Conservation (phyloP, 441 rosid species). For the Manihot esculenta region DNA sequence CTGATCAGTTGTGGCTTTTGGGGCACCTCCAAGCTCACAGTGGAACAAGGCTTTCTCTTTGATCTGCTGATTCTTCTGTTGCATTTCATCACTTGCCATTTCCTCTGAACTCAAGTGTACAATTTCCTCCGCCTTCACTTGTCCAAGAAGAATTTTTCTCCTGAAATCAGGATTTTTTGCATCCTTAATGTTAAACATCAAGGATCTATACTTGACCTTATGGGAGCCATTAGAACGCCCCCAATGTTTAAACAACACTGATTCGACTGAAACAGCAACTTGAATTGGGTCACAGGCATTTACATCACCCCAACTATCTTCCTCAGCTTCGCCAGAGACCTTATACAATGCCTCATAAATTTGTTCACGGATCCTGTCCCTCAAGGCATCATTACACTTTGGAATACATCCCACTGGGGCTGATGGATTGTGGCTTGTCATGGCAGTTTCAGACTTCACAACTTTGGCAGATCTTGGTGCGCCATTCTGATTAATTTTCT, state of each 20-base stretch:
- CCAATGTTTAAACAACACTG: conserved; percentile 13
- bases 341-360: conserved; percentile 33
- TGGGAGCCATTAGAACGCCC: conserved; percentile 5
- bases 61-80: conserved; percentile 23
- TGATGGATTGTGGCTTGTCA: background rate
- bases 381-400: conserved; percentile 28
- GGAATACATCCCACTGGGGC: conserved; percentile 5
- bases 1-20: conserved; percentile 35
- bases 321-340: conserved; percentile 34
- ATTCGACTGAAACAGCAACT: conserved; percentile 18
- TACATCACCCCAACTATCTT: conserved; percentile 21
- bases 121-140: conserved; percentile 29
- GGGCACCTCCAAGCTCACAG: conserved; percentile 23
- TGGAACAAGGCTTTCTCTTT: conserved; percentile 28
- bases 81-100: conserved; percentile 45
- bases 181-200: conserved; percentile 23
- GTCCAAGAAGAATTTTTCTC: conserved; percentile 36
- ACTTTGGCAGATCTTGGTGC: background rate
- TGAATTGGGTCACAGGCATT: conserved; percentile 19
- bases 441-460: conserved; percentile 2
- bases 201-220: conserved; percentile 17
- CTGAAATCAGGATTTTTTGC: conserved; percentile 27
- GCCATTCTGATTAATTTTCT: conserved; percentile 9
- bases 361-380: conserved; percentile 35
- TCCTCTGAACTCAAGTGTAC: conserved; percentile 32